Conservation (phyloP, 2,329 filamentous ascomycete species). For the Beauveria sp. region DNA sequence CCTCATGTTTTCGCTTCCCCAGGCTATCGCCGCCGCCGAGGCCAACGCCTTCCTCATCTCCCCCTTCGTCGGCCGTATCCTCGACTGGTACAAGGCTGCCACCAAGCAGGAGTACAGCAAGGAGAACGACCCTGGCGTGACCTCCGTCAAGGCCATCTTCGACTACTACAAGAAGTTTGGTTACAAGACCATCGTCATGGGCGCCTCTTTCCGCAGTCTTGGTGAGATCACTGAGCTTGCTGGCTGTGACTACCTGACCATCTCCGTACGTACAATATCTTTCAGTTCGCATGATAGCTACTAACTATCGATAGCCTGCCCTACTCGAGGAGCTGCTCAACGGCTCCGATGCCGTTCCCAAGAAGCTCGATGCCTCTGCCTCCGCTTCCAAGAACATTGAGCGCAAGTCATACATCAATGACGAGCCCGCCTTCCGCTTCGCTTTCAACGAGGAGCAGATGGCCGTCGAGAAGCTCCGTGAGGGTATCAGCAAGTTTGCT, state of each 20-base stretch:
- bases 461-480: conserved; percentile 97
- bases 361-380: conserved; percentile 76
- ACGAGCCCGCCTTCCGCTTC: conserved; percentile 91
- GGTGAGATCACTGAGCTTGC: conserved; percentile 98
- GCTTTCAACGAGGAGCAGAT: conserved; percentile 99
- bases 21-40: conserved; percentile 94
- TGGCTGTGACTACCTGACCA: conserved; percentile 98
- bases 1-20: conserved; percentile 92
- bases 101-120: conserved; percentile 89
- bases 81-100: conserved; percentile 98
- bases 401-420: conserved; percentile 85
- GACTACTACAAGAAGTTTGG: conserved; percentile 99
- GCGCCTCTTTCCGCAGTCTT: conserved; percentile 91
- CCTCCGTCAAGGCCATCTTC: conserved; percentile 88
- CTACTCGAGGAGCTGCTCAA: conserved; percentile 91
- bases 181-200: conserved; percentile 99
- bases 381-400: conserved; percentile 65
- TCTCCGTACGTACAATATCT: conserved; percentile 58
- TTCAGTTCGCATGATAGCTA: conserved; percentile 13
- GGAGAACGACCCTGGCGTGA: conserved; percentile 91
- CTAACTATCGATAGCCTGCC: conserved; percentile 56
- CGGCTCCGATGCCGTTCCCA: conserved; percentile 70
- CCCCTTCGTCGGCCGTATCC: conserved; percentile 96
- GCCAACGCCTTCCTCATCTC: conserved; percentile 96
- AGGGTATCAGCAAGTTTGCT: conserved; percentile 99